Conservation (phyloP, 345 rosid species). For the Reutealis trisperma region DNA sequence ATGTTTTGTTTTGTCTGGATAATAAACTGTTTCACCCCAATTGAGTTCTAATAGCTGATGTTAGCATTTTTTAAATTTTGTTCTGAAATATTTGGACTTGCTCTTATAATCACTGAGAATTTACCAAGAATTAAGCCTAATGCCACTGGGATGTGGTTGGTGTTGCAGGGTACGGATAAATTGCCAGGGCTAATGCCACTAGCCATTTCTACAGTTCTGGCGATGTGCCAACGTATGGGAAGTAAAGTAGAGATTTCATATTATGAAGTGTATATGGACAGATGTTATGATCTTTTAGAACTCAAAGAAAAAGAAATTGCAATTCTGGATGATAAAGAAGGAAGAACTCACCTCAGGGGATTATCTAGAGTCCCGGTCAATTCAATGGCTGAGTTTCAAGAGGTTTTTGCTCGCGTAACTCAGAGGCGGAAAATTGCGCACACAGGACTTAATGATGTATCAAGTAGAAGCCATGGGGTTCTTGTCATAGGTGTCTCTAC, state of each 20-base stretch:
- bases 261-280: conserved; percentile 90
- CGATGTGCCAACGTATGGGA: conserved; percentile 47
- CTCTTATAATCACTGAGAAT: too few relatives aligned
- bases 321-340: conserved; percentile 69
- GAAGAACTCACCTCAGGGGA: conserved; percentile 77
- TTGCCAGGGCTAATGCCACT: conserved; percentile 73
- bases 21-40: not conserved
- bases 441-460: conserved; percentile 81
- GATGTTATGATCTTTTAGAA: conserved; percentile 82
- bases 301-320: conserved; percentile 55
- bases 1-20: too few relatives aligned
- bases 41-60: not conserved
- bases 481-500: conserved; percentile 66
- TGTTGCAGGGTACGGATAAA: conserved; percentile 60
- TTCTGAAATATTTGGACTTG: too few relatives aligned
- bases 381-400: conserved; percentile 61
- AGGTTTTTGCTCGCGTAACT: conserved; percentile 56
- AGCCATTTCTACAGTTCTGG: conserved; percentile 67
- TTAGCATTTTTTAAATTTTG: too few relatives aligned
- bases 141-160: not conserved
- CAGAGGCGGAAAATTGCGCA: conserved; percentile 79
- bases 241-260: conserved; percentile 69
- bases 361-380: conserved; percentile 55
- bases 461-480: conserved; percentile 93
- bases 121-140: not conserved